Evolutionary conservation across 495 filamentous ascomycete species (phyloP), one percentile per base, ranked within the genome.

Genomic region (Penicillium psychrofluorescens): DNA sequence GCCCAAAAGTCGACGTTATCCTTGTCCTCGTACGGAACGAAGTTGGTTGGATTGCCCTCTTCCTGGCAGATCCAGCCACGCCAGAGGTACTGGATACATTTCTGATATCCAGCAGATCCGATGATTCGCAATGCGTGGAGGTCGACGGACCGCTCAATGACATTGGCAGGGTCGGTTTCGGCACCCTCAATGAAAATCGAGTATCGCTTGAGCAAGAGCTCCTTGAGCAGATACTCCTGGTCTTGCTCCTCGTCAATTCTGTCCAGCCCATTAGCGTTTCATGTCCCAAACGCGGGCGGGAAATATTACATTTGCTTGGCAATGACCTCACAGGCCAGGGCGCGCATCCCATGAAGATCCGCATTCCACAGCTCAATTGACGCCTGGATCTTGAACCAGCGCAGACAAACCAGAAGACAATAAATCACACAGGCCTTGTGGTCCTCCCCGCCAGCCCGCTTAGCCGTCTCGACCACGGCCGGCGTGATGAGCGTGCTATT

Each of bases 1-100:
- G 69, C 66, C 74, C 79, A 79, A 56, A 90, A 94, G 29, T 68
- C 69, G 3, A 79, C 80, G 53, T 90, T 84, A 36, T 77, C 82
- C 54, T 85, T 86, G 11, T 85, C 67, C 54, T 78, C 76, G 66
- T 95, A 98, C 52, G 85, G 79, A 22, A 95, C 76, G 53, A 97
- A 98, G 16, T 78, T 81, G 10, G 81, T 79, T 5, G 90, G 88
- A 53, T 97, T 89, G 34, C 86, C 77, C 43, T 95, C 86, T 48
- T 97, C 86, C 57, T 97, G 92, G 9, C 91, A 79, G n/a, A 95
- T 75, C 92, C 92, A 98, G 34, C 92, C 92, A 44, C 77, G 78
- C 92, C 92, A 98, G 38, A 98, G 82, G 54, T 88, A 90, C 36
- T 72, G 77, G 55, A 96, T 87, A 57, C 91, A 96, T 62, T 84